Conservation (phyloP, 345 rosid species). For the Ailanthus altissimus region DNA sequence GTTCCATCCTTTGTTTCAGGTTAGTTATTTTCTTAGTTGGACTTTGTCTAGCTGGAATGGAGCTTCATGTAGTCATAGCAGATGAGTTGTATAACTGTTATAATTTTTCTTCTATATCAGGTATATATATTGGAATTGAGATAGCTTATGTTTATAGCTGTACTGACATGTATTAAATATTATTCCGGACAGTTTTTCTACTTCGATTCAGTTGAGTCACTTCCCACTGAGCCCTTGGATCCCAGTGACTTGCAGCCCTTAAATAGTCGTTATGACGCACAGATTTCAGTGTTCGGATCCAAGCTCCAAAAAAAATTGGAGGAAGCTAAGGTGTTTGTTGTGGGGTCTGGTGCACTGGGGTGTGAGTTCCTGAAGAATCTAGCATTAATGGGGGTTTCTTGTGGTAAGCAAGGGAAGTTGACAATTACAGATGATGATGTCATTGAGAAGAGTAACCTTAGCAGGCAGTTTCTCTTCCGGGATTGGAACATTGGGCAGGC, state of each 20-base stretch:
- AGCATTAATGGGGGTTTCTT: constrained; percentile 81
- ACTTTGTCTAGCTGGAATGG: constrained; percentile 3
- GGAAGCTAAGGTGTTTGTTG: constrained; percentile 69
- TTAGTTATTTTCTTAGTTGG: constrained; percentile 15
- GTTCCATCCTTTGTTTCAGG: constrained; percentile 92
- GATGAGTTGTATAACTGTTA: neutral
- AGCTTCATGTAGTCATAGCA: neutral
- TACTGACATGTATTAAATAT: constrained; percentile 17
- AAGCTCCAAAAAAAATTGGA: constrained; percentile 78
- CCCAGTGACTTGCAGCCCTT: constrained; percentile 59
- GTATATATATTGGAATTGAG: neutral
- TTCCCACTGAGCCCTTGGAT: constrained; percentile 66
- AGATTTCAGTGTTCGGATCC: constrained; percentile 84
- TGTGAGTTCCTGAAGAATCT: constrained; percentile 88
- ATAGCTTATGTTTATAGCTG: constrained; percentile 11
- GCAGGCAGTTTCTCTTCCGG: constrained; percentile 74
- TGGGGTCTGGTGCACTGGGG: constrained; percentile 91
- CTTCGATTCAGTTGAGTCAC: constrained; percentile 85
- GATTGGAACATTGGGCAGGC: constrained; percentile 89
- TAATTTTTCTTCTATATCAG: neutral
- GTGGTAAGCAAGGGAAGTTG: constrained; percentile 61
- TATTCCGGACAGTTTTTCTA: constrained; percentile 66
- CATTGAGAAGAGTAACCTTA: constrained; percentile 77
- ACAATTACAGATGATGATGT: constrained; percentile 82
- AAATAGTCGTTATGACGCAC: constrained; percentile 82